phyloP scores from a whole-genome alignment of 2,329 filamentous ascomycete genomes.

The Fusarium sp. region DNA sequence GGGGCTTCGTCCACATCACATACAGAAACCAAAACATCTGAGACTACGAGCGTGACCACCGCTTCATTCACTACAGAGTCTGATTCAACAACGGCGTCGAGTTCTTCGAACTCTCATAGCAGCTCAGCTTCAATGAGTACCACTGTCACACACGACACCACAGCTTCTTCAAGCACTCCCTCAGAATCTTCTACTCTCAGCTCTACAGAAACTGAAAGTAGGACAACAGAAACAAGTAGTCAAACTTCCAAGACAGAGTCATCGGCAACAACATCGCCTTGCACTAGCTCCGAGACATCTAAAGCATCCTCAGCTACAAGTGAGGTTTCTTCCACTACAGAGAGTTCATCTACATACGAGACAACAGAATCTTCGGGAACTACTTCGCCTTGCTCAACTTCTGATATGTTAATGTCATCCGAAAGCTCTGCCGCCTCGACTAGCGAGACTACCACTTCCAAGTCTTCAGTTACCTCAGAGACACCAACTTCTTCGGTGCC shows the following conservation, averaged over 20 bases:
- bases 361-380: neutral
- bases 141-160: neutral
- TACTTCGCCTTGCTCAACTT: neutral
- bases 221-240: neutral
- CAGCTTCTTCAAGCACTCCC: neutral
- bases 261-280: neutral
- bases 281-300: neutral
- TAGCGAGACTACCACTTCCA: neutral
- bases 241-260: neutral
- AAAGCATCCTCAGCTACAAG: conserved; percentile 9
- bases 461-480: neutral
- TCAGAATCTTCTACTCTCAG: neutral
- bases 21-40: neutral
- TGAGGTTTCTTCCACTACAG: neutral
- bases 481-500: neutral
- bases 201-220: neutral
- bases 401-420: neutral
- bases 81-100: neutral
- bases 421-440: neutral
- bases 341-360: neutral
- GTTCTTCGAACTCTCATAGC: neutral
- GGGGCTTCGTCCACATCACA: neutral
- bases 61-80: neutral
- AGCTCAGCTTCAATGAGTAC: conserved; percentile 11
- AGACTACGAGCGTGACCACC: neutral